Conservation (phyloP, 345 rosid genomes). For the Psidium guajava region DNA sequence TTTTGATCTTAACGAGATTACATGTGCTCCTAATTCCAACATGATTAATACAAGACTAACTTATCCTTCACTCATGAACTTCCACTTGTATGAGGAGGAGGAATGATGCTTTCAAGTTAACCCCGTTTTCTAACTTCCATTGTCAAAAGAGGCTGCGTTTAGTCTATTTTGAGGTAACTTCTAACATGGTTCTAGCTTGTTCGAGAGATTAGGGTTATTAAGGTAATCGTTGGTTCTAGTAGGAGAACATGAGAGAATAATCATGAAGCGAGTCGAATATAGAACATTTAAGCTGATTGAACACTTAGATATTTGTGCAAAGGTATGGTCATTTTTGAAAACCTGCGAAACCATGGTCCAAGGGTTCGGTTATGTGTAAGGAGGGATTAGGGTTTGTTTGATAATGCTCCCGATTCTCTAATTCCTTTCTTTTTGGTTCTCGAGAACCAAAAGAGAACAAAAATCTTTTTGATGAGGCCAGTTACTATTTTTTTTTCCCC, state of each 20-base stretch:
- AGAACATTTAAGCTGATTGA: not conserved
- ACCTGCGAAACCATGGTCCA: not conserved
- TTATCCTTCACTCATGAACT: not conserved
- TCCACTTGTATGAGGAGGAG: not conserved
- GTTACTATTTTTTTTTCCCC: too few relatives aligned
- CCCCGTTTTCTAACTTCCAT: not conserved
- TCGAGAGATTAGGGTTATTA: not conserved
- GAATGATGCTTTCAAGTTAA: not conserved
- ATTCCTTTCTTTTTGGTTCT: too few relatives aligned
- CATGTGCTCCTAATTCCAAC: not conserved
- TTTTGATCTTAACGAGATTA: not conserved
- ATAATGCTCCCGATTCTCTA: too few relatives aligned
- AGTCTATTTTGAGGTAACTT: not conserved
- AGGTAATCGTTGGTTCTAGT: not conserved
- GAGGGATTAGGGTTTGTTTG: not conserved
- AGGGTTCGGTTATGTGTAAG: not conserved
- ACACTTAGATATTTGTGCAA: not conserved
- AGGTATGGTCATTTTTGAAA: not conserved
- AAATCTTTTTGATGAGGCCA: too few relatives aligned
- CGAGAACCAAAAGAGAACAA: too few relatives aligned
- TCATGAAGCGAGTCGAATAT: not conserved
- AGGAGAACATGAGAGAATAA: not conserved
- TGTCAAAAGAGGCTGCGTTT: not conserved
- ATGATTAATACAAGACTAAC: not conserved
- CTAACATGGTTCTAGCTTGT: not conserved